These are phyloP conservation scores for Ogataea sp. DNA, from an alignment of 805 yeast genomes.

Conservation along the genomic window DNA sequence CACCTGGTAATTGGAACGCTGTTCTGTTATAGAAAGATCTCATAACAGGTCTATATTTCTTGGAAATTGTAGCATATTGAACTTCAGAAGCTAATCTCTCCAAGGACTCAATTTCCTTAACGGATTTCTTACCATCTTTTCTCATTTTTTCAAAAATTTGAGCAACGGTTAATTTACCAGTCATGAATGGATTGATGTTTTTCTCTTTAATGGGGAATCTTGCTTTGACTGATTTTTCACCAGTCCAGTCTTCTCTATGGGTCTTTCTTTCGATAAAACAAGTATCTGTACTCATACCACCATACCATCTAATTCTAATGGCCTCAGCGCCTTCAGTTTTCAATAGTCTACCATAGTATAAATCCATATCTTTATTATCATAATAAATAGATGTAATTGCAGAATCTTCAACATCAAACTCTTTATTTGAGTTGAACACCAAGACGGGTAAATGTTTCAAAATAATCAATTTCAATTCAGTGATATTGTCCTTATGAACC, in stretches of 20 bases:
- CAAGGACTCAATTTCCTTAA: constrained; percentile 81
- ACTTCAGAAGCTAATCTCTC: constrained; percentile 91
- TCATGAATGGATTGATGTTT: constrained; percentile 75
- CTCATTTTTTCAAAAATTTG: constrained; percentile 91
- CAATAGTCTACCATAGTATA: constrained; percentile 88
- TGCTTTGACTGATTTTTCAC: constrained; percentile 98
- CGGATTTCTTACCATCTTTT: constrained; percentile 82
- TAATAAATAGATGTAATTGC: constrained; percentile 97
- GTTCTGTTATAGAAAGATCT: constrained; percentile 97
- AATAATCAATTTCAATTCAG: constrained; percentile 87
- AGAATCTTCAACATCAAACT: constrained; percentile 87
- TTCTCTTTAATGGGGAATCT: constrained; percentile 90
- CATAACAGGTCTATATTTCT: constrained; percentile 85
- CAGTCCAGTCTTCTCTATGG: constrained; percentile 99
- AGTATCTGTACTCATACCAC: constrained; percentile 90
- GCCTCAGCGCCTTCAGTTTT: constrained; percentile 99
- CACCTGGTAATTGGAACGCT: constrained; percentile 98
- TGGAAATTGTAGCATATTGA: constrained; percentile 81
- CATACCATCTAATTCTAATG: constrained; percentile 97
- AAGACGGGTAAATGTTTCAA: constrained; percentile 94
- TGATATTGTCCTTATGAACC: constrained; percentile 92
- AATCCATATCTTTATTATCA: constrained; percentile 82
- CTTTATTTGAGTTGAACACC: constrained; percentile 94
- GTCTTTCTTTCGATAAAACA: constrained; percentile 96
- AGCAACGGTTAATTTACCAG: constrained; percentile 77